Base-by-base conservation (phyloP, 495 filamentous ascomycete species). In the Aspergillus indologenus region DNA sequence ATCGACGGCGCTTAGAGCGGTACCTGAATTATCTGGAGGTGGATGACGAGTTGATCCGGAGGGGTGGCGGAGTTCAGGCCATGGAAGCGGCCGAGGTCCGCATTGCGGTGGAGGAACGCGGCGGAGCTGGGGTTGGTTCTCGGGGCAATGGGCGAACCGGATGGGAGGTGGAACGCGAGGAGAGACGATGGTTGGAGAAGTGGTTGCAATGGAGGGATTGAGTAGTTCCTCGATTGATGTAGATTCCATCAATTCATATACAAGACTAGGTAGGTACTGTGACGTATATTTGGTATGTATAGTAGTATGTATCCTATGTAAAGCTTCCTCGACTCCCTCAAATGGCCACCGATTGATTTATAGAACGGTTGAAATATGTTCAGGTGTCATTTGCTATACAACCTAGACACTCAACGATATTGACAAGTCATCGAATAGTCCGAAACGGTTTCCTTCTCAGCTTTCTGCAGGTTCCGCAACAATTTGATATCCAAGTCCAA, bases 21-120 rank as follows among this genome's bases (percentile, higher is more conserved):
- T 68, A 76, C 63, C 59, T 81, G 34, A 67, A 77, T 49, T 87
- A 87, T 64, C 58, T 89, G 65, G 69, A 67, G 11, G 56, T 78
- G 53, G 87, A 89, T 76, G 87, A 90, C 74, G 49, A 42, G 26
- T 69, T 87, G 66, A 83, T 89, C 52, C 56, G 65, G 55, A 67
- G 65, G 22, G 71, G 76, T 62, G 83, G 82, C 3, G 82, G 83
- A 11, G 79, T 82, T 2, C 50, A 65, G 43, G 73, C 68, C 17
- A 71, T 91, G 71, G 73, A 70, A 51, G 66, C 58, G 0, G 71
- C 72, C 29, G 88, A 91, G 70, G 68, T 87, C 19, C 68, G 71
- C 54, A 71, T 86, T 66, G 78, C 81, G 44, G 81, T 81, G 57
- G 77, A 83, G 48, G 80, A 83, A 58, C 66, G 81, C 49, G 71